A percentile compares a stretch with the other conserved stretches of the same genome.
Evolutionary conservation across 805 yeast species (phyloP).

Genomic region (Clavispora phyllophila): DNA sequence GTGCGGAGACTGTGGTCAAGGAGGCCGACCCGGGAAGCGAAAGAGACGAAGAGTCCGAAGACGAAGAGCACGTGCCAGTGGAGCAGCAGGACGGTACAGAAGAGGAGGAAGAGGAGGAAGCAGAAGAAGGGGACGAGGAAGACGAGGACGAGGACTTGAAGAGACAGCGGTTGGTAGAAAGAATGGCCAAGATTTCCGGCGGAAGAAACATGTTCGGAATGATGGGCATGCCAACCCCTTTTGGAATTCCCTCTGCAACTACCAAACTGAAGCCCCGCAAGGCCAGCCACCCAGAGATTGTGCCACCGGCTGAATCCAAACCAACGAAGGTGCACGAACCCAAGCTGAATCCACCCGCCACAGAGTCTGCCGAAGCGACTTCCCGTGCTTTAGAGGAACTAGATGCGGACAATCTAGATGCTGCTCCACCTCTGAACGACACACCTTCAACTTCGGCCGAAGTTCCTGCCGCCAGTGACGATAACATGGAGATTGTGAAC

Average conservation of each 20-base stretch:
- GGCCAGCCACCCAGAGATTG: slow-evolving; percentile 1
- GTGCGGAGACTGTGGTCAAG: too few relatives aligned
- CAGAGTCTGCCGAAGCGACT: too few relatives aligned
- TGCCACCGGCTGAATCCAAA: not conserved
- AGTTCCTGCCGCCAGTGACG: not conserved
- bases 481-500: not conserved
- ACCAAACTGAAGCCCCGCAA: slow-evolving; percentile 8
- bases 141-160: slow-evolving; percentile 74
- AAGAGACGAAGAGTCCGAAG: slow-evolving; percentile 12
- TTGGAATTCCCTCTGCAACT: slow-evolving; percentile 21
- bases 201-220: slow-evolving; percentile 76
- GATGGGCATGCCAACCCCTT: slow-evolving; percentile 51
- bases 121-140: slow-evolving; percentile 41
- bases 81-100: slow-evolving; percentile 5
- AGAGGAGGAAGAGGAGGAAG: slow-evolving; percentile 27
- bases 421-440: not conserved
- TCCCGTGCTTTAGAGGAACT: too few relatives aligned
- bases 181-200: slow-evolving; percentile 96
- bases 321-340: not conserved
- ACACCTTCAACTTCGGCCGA: too few relatives aligned
- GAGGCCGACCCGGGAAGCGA: too few relatives aligned
- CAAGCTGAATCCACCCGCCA: too few relatives aligned
- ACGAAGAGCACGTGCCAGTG: too few relatives aligned
- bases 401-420: too few relatives aligned
- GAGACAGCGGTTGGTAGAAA: slow-evolving; percentile 72